Base-by-base conservation (phyloP, 1,284 basidiomycete species). In the Boletus mariae region DNA sequence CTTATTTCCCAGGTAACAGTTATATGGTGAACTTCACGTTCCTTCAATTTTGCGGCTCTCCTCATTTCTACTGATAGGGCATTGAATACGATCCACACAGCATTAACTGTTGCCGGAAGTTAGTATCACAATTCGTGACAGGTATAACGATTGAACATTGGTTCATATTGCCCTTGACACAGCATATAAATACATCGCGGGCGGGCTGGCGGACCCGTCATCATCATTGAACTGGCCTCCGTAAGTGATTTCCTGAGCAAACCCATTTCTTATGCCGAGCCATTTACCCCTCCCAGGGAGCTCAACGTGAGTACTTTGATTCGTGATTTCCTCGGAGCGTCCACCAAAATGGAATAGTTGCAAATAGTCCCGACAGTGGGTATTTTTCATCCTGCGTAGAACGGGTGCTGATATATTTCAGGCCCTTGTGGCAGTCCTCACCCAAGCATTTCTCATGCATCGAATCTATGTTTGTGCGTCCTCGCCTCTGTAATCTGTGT, bases 171-270 rank as follows among this genome's bases (percentile, higher is more conserved):
- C 10, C 3, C 15, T 2, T 8, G 8, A 6, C 15, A 34, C n/a
- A 61, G 62, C 17, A 1, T 64, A 53, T 44, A 61, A 63, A 32
- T 41, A 42, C 42, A 47, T 63, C 1, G 35, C 55, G 26, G 43
- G 7, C 25, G 45, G 46, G 3, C 11, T 62, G 25, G 2, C 2
- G 23, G n/a, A 43, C 34, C 44, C 44, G 20, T 4, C 5, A 1
- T 26, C 45, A 11, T 1, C 32, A 1, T 15, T 20, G 2, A 2
- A 15, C 0, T 32, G 6, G 5, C 7, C 11, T 31, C 38, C 45
- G 58, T 63, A 20, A 52, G 61, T 49, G 12, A 9, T 5, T 23
- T 15, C 11, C 3, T 31, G 5, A 20, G 9, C 3, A 17, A 29
- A 34, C 13, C 20, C 15, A 26, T 50, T 20, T 20, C n/a, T 20